A percentile compares a stretch with the other conserved stretches of the same genome.
These are phyloP conservation scores for Solanum hybrid DNA, from an alignment of 305 asterid species.

Conservation along the genomic window DNA sequence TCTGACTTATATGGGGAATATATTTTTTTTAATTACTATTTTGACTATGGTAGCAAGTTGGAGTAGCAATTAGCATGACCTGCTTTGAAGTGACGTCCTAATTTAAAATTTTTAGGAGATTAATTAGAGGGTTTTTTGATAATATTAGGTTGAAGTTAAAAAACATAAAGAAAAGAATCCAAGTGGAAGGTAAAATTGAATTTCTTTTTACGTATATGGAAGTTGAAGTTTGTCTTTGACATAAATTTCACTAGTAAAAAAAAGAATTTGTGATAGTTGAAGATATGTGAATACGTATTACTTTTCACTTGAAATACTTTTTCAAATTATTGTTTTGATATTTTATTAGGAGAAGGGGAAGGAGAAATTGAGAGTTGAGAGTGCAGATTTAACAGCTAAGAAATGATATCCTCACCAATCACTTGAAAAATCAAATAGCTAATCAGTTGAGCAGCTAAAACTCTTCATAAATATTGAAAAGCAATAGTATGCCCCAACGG, in stretches of 20 bases:
- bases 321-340: not conserved
- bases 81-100: not conserved
- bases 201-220: not conserved
- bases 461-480: not conserved
- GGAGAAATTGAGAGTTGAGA: not conserved
- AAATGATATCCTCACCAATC: not conserved
- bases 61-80: not conserved
- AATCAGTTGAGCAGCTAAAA: not conserved
- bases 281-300: not conserved
- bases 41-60: not conserved
- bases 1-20: not conserved
- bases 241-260: not conserved
- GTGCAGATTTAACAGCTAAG: not conserved
- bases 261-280: not conserved
- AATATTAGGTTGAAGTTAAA: not conserved
- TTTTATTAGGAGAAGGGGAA: not conserved
- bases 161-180: too few relatives aligned
- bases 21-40: not conserved
- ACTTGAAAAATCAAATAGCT: not conserved
- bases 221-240: not conserved
- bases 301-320: not conserved
- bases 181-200: not conserved
- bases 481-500: not conserved
- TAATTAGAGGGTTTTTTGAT: not conserved
- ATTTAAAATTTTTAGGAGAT: not conserved